Evolutionary conservation across 1,284 basidiomycete genomes (phyloP).

Genomic region (Gomphus sp.): DNA sequence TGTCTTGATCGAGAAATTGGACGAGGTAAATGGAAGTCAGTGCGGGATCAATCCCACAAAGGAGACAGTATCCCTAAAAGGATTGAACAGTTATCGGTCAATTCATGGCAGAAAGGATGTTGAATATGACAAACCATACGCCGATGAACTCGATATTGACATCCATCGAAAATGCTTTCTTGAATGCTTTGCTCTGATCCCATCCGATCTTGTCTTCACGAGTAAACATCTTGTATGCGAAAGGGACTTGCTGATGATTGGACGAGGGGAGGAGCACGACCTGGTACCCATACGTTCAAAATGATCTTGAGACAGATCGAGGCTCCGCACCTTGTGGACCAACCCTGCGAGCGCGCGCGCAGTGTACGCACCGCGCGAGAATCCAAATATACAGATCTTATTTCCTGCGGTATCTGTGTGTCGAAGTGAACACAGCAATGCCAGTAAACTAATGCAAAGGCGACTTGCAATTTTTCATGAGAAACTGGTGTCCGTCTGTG

Average conservation of each 20-base stretch:
- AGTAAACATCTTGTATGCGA: slow-evolving; percentile 63
- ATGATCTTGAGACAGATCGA: not conserved
- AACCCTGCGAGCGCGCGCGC: slow-evolving; percentile 45
- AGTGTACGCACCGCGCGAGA: slow-evolving; percentile 47
- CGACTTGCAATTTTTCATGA: slow-evolving; percentile 50
- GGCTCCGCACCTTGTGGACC: slow-evolving; percentile 31
- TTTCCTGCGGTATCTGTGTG: slow-evolving; percentile 28
- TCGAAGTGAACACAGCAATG: not conserved
- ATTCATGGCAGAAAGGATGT: too few relatives aligned
- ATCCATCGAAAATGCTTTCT: too few relatives aligned
- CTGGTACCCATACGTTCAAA: not conserved
- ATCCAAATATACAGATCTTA: slow-evolving; percentile 40
- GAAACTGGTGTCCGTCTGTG: slow-evolving; percentile 50
- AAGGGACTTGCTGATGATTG: slow-evolving; percentile 54
- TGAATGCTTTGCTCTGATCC: too few relatives aligned
- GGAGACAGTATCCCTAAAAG: too few relatives aligned
- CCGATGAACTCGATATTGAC: too few relatives aligned
- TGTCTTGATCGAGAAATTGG: slow-evolving; percentile 41
- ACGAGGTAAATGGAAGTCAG: too few relatives aligned
- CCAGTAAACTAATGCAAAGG: not conserved
- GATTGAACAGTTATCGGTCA: too few relatives aligned
- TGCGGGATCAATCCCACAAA: too few relatives aligned
- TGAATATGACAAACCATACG: too few relatives aligned
- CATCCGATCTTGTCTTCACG: too few relatives aligned
- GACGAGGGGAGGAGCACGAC: slow-evolving; percentile 12